Conservation (phyloP, 2,329 filamentous ascomycete species). For the Neonectria magnoliae region DNA sequence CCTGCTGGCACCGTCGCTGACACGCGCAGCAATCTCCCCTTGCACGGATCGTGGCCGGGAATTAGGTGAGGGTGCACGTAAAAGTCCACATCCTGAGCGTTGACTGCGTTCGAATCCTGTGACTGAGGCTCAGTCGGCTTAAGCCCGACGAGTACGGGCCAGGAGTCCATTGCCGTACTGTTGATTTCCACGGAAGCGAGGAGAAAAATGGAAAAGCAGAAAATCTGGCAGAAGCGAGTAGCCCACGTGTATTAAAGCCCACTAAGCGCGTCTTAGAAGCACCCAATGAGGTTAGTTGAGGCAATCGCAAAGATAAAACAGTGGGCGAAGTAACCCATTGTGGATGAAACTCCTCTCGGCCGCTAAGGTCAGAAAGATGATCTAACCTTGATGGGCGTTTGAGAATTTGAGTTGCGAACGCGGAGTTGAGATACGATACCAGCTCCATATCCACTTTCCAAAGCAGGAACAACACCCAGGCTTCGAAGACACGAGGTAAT, state of each 20-base stretch:
- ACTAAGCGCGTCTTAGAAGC: constrained; percentile 27
- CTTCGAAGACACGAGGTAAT: too few relatives aligned
- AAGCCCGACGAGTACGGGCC: constrained; percentile 24
- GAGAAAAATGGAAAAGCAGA: constrained; percentile 11
- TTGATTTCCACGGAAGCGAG: neutral
- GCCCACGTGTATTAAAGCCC: constrained; percentile 13
- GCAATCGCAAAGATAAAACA: constrained; percentile 21
- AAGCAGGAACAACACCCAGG: too few relatives aligned
- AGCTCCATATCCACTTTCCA: neutral
- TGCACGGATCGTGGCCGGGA: constrained; percentile 39
- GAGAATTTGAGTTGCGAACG: neutral
- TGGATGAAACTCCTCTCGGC: constrained; percentile 16
- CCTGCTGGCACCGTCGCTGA: constrained; percentile 36
- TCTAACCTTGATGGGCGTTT: neutral
- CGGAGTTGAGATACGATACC: neutral
- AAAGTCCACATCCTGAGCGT: constrained; percentile 31
- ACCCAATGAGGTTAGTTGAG: constrained; percentile 36
- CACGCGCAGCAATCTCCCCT: constrained; percentile 41
- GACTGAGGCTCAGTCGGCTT: constrained; percentile 23
- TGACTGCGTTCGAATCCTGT: constrained; percentile 24
- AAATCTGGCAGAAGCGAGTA: constrained; percentile 21
- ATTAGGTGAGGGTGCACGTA: constrained; percentile 37
- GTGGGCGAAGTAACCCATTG: constrained; percentile 36
- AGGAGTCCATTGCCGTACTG: constrained; percentile 29
- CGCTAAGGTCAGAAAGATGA: neutral